Base-by-base conservation (phyloP, 2,329 filamentous ascomycete genomes). In the Botrytis porri region DNA sequence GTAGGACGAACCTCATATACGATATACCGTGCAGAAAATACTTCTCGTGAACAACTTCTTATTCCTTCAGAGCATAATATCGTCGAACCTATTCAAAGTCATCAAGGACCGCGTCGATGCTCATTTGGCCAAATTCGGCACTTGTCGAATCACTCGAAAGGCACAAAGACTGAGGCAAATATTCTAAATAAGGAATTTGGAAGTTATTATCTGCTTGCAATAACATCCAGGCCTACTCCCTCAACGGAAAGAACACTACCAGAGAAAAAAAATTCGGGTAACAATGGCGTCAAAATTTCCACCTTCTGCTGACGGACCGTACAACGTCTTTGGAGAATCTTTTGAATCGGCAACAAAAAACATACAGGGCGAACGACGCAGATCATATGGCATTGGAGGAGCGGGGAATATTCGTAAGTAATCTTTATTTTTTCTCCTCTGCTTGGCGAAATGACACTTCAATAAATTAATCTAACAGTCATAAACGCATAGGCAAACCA, bases 351-450 rank as follows among this genome's bases (percentile, higher is more conserved):
- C 35, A n/a, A 12, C 67, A 20, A n/a, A 25, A 8, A 29, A 45
- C 16, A 18, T 8, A 62, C 67, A 35, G 29, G 29, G 22, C 32
- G 71, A 80, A 67, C 71, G 66, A 65, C 77, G 74, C 62, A 78
- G 73, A 72, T 80, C 79, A 72, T 78, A 76, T 77, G 79, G 79
- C 6, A 80, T 80, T 74, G 79, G 79, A 45, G 79, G 79, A 0
- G 79, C 79, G 6, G 79, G 79, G 6, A 80, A 80, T 75, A 80
- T 80, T 60, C 76, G 79, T 80, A 72, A 35, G 77, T 75, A 35
- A 43, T 39, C 57, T 69, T 37, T 14, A 7, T 2, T 39, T 2
- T 37, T 59, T 72, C 9, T 12, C 29, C 37, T 60, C 29, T n/a
- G 6, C 54, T 57, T 51, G 14, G n/a, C 51, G 10, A n/a, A 48